Percentiles rank a stretch among this genome's conserved stretches.
Conservation (phyloP, 1,284 basidiomycete genomes). For the Earliella scabrosa region DNA sequence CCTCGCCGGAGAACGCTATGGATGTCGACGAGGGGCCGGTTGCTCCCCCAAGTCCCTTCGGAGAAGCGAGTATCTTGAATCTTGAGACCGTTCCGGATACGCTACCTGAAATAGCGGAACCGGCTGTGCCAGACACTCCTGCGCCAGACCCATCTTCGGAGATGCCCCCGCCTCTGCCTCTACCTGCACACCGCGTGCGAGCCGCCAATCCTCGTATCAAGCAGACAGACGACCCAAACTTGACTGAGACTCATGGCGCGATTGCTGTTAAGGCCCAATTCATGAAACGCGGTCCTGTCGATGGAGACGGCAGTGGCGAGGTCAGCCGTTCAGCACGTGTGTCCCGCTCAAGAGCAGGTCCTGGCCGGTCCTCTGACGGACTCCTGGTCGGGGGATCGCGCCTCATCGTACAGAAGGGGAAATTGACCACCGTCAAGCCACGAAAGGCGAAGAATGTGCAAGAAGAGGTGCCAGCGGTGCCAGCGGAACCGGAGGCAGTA, state of each 20-base stretch:
- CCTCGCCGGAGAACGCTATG: slow-evolving; percentile 1
- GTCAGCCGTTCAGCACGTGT: slow-evolving; percentile 1
- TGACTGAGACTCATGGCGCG: slow-evolving; percentile 36
- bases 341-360: slow-evolving; percentile 44
- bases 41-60: slow-evolving; percentile 9
- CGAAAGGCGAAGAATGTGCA: not conserved
- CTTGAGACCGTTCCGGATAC: slow-evolving; percentile 12
- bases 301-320: not conserved
- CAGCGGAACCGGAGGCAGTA: not conserved
- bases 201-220: slow-evolving; percentile 57
- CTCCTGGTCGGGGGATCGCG: slow-evolving; percentile 21
- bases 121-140: slow-evolving; percentile 22
- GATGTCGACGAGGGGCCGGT: slow-evolving; percentile 9
- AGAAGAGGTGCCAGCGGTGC: not conserved
- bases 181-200: slow-evolving; percentile 51
- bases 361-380: slow-evolving; percentile 48
- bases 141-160: slow-evolving; percentile 16
- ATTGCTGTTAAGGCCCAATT: slow-evolving; percentile 53
- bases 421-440: slow-evolving; percentile 19
- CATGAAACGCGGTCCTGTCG: slow-evolving; percentile 19
- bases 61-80: slow-evolving; percentile 5
- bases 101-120: too few relatives aligned
- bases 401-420: slow-evolving; percentile 24
- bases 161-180: not conserved
- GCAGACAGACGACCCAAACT: slow-evolving; percentile 45